Evolutionary conservation across 148 eudicot genomes (phyloP), one percentile per base, ranked within the genome.

Genomic region (Rhododendron griersonianum): DNA sequence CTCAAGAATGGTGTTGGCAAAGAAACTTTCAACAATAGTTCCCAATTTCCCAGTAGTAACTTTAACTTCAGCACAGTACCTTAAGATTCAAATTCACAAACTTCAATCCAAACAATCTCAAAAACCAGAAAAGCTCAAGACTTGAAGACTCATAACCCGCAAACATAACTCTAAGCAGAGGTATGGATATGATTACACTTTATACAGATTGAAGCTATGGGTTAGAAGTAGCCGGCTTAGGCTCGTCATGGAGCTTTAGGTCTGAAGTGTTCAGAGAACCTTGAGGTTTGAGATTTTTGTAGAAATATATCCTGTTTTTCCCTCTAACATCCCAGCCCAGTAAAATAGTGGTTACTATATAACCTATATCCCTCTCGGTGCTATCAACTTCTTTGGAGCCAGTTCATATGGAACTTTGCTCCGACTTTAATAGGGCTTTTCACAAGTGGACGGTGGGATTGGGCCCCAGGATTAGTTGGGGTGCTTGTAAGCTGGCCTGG

Each of bases 221-320:
- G 79, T 85, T 81, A 7, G 61, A 55, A 15, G 61, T 55, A 55
- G 21, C 61, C 61, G 0, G 61, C 21, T 15, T 55, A 55, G 61
- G 61, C 61, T 55, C 61, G 16, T 55, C 61, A 16, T 15, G 61
- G 61, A 55, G 61, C 61, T 55, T 15, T 55, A 55, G 21, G 5
- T 55, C 61, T 79, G 14, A 55, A 61, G 83, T 57, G 74, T 75
- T 78, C 5, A 25, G 86, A 35, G 67, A 85, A 50, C 77, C 71
- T 78, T 78, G 28, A 55, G 61, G 6, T 55, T 7, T 4, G 6
- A 55, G 21, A 15, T 55, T 55, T 16, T 55, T 55, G 61, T 55
- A 50, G 14, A 50, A 50, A 13, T 50, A 55, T 55, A 15, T 55
- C 61, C 61, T 55, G 21, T 55, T 55, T 55, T 55, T 55, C 21